phyloP scores from a whole-genome alignment of 306 rosid species.

The Alnus glutinosa region DNA sequence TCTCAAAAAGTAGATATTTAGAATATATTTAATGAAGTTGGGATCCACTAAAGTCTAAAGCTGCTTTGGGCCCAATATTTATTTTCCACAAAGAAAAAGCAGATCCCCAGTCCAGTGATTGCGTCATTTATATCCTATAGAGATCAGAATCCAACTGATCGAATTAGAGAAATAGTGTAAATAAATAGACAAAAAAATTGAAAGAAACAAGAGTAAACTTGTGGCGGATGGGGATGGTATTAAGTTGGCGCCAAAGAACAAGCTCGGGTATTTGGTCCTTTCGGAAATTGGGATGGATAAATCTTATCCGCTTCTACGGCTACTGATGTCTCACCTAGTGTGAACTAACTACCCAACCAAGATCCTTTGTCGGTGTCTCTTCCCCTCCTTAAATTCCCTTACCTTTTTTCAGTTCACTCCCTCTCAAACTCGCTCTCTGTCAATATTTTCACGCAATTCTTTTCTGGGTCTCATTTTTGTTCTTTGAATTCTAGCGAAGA shows the following conservation, averaged over 20 bases:
- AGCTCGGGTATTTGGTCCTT: conserved; percentile 3
- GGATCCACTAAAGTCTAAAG: neutral
- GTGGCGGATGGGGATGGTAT: neutral
- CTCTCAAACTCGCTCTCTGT: neutral
- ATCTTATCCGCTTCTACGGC: conserved; percentile 21
- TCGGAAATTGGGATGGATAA: neutral
- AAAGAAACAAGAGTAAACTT: neutral
- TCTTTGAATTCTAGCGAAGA: neutral
- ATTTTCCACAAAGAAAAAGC: neutral
- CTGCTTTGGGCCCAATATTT: neutral
- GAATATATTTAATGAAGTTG: neutral
- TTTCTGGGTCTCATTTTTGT: conserved; percentile 5
- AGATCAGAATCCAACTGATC: neutral
- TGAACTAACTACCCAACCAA: conserved; percentile 4
- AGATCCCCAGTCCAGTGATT: neutral
- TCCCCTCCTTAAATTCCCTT: neutral
- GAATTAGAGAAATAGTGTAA: neutral
- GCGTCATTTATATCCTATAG: neutral
- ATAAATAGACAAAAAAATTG: neutral
- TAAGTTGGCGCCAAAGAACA: conserved; percentile 40
- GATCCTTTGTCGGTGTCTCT: neutral
- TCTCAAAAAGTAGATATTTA: neutral
- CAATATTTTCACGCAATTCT: neutral
- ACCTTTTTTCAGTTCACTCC: neutral
- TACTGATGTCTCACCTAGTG: neutral